Conservation (phyloP, 75 land plant species). For the Selaginella tamariscina region DNA sequence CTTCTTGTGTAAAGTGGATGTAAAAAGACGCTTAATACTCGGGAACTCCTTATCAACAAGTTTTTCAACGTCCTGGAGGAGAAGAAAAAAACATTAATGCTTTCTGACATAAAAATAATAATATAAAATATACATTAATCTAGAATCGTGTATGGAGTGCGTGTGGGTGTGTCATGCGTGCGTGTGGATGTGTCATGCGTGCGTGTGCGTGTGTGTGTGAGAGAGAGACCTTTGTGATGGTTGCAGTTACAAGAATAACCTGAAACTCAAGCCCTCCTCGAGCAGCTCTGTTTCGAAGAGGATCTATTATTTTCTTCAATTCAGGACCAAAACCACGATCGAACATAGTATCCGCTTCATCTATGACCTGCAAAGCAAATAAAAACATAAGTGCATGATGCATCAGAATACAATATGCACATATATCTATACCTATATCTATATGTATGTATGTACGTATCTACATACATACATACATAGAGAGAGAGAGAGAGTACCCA, state of each 20-base stretch:
- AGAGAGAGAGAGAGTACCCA: neutral
- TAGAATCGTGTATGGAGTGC: neutral
- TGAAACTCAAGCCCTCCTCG: constrained; percentile 68
- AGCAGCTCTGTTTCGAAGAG: constrained; percentile 70
- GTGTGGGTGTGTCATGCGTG: neutral
- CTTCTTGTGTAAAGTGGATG: constrained; percentile 91
- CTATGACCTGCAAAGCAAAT: constrained; percentile 59
- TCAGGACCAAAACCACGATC: constrained; percentile 92
- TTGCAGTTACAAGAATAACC: constrained; percentile 87
- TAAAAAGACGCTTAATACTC: constrained; percentile 73
- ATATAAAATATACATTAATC: constrained; percentile 6
- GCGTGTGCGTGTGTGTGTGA: too few species aligned
- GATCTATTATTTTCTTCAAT: constrained; percentile 77
- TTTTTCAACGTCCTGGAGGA: constrained; percentile 71
- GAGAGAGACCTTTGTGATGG: constrained; percentile 69
- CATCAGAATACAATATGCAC: too few species aligned
- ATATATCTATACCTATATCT: too few species aligned
- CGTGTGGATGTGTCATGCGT: too few species aligned
- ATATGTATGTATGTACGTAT: too few species aligned
- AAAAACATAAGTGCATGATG: too few species aligned
- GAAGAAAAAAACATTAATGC: neutral
- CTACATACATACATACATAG: too few species aligned
- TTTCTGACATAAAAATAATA: neutral
- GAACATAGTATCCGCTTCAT: constrained; percentile 81
- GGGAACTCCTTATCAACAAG: constrained; percentile 95